Conservation (phyloP, 2,329 filamentous ascomycete species). For the Didymella sp. region DNA sequence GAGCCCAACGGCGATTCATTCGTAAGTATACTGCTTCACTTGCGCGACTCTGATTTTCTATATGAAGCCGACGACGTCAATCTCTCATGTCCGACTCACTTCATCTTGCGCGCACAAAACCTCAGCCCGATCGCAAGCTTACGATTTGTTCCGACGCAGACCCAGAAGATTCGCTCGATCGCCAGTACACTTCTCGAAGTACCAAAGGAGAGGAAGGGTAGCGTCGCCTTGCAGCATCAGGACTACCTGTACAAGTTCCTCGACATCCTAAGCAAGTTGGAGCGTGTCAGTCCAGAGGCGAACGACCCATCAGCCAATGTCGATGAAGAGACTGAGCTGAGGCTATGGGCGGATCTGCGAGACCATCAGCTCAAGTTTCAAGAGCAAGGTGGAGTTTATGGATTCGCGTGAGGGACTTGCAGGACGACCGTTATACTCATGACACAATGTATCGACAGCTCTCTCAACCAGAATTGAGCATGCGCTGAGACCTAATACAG, state of each 20-base stretch:
- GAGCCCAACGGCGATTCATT: constrained; percentile 73
- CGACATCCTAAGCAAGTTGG: constrained; percentile 75
- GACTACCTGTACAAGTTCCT: constrained; percentile 75
- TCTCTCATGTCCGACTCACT: constrained; percentile 17
- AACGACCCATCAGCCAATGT: constrained; percentile 47
- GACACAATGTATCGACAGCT: neutral
- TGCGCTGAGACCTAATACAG: neutral
- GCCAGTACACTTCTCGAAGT: constrained; percentile 78
- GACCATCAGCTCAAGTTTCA: constrained; percentile 79
- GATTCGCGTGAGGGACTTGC: constrained; percentile 28
- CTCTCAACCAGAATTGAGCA: neutral
- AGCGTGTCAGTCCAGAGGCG: constrained; percentile 63
- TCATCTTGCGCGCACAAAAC: constrained; percentile 16
- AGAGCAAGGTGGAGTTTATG: constrained; percentile 65
- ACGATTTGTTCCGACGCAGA: constrained; percentile 54
- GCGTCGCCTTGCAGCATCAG: constrained; percentile 66
- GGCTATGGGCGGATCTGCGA: constrained; percentile 78
- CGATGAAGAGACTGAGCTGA: constrained; percentile 77
- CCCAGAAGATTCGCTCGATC: constrained; percentile 84
- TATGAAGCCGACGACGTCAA: constrained; percentile 11
- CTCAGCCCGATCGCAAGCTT: constrained; percentile 33
- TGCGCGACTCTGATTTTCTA: constrained; percentile 23
- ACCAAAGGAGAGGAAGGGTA: constrained; percentile 61
- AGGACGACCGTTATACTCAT: neutral
- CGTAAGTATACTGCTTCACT: constrained; percentile 54